phyloP scores from a whole-genome alignment of 2,329 filamentous ascomycete genomes.

The Diaporthe citrichinensis region DNA sequence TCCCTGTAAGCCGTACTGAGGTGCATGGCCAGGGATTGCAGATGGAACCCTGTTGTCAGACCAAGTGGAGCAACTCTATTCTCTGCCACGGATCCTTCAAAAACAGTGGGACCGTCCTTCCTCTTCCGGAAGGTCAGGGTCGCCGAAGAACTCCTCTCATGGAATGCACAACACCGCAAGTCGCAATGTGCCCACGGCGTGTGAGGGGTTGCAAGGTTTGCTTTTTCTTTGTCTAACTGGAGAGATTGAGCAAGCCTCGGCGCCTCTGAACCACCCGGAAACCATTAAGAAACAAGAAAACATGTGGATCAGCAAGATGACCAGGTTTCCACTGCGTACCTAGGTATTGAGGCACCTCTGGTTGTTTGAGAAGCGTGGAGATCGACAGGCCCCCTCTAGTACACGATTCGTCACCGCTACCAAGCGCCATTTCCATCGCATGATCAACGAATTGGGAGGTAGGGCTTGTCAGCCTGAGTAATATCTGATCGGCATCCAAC shows the following conservation, averaged over 20 bases:
- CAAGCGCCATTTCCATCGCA: not conserved
- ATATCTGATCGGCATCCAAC: not conserved
- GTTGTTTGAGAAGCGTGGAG: not conserved
- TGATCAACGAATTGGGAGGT: not conserved
- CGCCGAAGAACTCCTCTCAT: not conserved
- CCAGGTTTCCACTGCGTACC: too few relatives aligned
- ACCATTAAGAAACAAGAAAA: not conserved
- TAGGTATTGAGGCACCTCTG: not conserved
- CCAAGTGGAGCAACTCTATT: constrained; percentile 26
- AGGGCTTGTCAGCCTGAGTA: not conserved
- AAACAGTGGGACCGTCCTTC: not conserved
- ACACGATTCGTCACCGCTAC: constrained; percentile 17
- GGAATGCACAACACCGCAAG: not conserved
- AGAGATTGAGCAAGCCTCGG: not conserved
- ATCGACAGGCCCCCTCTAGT: not conserved
- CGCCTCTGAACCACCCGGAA: not conserved
- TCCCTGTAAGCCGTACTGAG: not conserved
- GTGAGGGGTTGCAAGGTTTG: not conserved
- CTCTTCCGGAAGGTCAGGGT: not conserved
- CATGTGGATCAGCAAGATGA: not conserved
- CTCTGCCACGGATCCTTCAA: not conserved
- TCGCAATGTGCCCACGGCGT: too few relatives aligned
- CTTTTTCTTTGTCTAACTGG: not conserved
- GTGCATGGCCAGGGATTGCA: not conserved
- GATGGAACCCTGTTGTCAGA: not conserved